Evolutionary conservation across 2,329 filamentous ascomycete species (phyloP).

Genomic region (Fusarium austroafricanum): DNA sequence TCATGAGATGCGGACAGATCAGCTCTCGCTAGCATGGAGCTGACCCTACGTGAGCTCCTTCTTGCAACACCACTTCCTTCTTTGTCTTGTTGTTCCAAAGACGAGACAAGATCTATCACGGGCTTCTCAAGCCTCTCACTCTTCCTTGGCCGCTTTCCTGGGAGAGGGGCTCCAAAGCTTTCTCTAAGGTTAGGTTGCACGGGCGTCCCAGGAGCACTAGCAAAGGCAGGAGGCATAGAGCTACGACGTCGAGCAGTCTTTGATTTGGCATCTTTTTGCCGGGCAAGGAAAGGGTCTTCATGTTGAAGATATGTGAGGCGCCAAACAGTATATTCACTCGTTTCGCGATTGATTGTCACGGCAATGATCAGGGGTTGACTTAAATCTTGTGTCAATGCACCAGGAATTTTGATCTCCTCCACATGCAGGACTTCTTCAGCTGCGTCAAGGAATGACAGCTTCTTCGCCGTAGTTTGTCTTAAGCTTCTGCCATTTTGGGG

Average conservation of each 20-base stretch:
- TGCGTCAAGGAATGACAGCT: constrained; percentile 72
- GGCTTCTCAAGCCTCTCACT: constrained; percentile 64
- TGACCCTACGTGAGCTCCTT: constrained; percentile 80
- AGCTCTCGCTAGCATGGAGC: constrained; percentile 87
- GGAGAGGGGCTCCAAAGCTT: constrained; percentile 74
- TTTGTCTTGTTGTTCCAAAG: constrained; percentile 75
- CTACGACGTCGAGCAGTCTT: constrained; percentile 66
- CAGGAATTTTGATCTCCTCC: constrained; percentile 72
- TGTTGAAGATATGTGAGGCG: constrained; percentile 80
- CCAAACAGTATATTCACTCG: constrained; percentile 86
- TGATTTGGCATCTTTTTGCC: constrained; percentile 59
- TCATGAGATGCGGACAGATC: constrained; percentile 90
- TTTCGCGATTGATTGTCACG: constrained; percentile 83
- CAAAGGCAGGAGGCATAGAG: constrained; percentile 74
- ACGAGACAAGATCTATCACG: constrained; percentile 74
- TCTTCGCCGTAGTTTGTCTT: constrained; percentile 53
- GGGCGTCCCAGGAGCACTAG: constrained; percentile 82
- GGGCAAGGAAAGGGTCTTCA: constrained; percentile 66
- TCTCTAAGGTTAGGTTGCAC: constrained; percentile 78
- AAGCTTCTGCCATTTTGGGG: constrained; percentile 47
- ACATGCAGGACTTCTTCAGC: constrained; percentile 88
- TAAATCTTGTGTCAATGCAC: constrained; percentile 49
- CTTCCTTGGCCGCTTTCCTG: constrained; percentile 65
- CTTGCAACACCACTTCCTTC: constrained; percentile 64
- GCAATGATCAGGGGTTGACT: constrained; percentile 74